Percentiles rank a stretch among this genome's conserved stretches.
phyloP scores from a whole-genome alignment of 208 protist species.

The Ichthyophonus hoferi region DNA sequence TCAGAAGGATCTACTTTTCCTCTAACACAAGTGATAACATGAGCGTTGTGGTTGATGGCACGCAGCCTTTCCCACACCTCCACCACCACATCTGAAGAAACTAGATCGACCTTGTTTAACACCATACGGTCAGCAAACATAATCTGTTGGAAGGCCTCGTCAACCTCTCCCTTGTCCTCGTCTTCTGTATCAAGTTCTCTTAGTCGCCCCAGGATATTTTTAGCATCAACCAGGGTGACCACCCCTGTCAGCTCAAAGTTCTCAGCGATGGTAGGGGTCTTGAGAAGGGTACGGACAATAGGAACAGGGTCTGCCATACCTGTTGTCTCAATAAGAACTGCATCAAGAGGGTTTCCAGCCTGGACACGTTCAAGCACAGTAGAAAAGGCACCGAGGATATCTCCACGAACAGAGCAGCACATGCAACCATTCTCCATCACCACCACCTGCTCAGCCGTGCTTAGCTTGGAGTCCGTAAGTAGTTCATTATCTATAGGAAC shows the following conservation, averaged over 20 bases:
- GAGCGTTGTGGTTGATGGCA: neutral
- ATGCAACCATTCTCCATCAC: constrained; percentile 88
- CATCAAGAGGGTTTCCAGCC: constrained; percentile 40
- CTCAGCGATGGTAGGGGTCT: constrained; percentile 66
- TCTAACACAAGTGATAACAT: neutral
- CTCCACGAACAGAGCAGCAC: constrained; percentile 77
- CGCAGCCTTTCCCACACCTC: neutral
- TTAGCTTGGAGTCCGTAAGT: neutral
- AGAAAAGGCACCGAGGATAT: constrained; percentile 40
- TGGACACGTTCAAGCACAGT: constrained; percentile 38
- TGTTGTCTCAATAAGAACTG: constrained; percentile 56
- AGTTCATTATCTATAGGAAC: neutral
- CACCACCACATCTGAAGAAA: constrained; percentile 41
- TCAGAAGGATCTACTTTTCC: neutral
- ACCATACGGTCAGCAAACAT: constrained; percentile 82
- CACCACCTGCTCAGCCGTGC: constrained; percentile 41
- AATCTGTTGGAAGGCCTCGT: constrained; percentile 76
- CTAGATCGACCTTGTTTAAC: constrained; percentile 83
- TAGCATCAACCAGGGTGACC: constrained; percentile 51
- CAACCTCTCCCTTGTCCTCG: neutral
- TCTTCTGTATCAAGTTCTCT: neutral
- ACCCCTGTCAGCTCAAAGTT: constrained; percentile 46
- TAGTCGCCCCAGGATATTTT: constrained; percentile 14
- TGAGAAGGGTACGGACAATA: constrained; percentile 83
- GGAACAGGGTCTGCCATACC: constrained; percentile 69